Base-by-base conservation (phyloP, 1,284 basidiomycete species). In the Apiotrichum domesticum region DNA sequence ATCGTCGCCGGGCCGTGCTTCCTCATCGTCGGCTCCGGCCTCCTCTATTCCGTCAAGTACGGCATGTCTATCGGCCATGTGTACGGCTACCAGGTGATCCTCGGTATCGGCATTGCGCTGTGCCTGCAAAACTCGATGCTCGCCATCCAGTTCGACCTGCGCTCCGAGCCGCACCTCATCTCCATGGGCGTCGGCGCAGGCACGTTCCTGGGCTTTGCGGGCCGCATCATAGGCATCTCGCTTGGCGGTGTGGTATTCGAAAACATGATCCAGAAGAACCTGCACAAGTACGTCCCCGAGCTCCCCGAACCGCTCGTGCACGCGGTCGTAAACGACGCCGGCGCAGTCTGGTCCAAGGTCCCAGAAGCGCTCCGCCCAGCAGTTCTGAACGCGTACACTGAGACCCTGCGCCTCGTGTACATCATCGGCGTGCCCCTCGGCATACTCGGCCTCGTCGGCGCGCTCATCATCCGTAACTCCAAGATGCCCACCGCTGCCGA, bases 161-260 rank as follows among this genome's bases (percentile, higher is more conserved):
- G 62, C 48, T 55, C 52, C 5, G 65, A 70, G 46, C 76, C 75
- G 3, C 66, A 63, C 53, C 57, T 74, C 21, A 72, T 78, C 52
- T 63, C 69, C 5, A 58, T 65, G 4, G 72, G 68, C 47, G 69
- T 65, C 5, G 73, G 73, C 50, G 45, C 69, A 4, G 62, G 58
- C 40, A 64, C 68, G 8, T 75, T 73, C 57, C 48, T 73, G 50
- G 74, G 74, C 15, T 62, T 74, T 70, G 64, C 63, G 2, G 74
- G 73, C 7, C 74, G 73, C 9, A 72, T 76, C 52, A 9, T 74
- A 46, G 75, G 72, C 57, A 63, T 77, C 49, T 75, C 72, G n/a
- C 47, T 76, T 21, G 70, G 62, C 37, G 72, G 73, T n/a, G 60
- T 63, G 4, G 73, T 78, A 10, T 78, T 78, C 53, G 67, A 67